Conservation (phyloP, 192 early-diverging fungal genomes). For the Diversispora epigaea region DNA sequence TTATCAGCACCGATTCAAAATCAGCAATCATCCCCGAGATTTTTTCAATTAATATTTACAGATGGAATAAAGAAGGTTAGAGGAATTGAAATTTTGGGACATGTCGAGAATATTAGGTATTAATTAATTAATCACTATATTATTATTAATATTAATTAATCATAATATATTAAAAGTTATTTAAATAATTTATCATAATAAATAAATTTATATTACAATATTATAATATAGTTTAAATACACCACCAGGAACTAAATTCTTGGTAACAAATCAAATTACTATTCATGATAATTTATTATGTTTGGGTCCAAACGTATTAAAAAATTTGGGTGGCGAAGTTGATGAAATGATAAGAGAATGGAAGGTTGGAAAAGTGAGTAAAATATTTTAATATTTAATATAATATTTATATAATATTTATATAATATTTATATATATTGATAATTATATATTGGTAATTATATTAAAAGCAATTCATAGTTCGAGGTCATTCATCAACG, state of each 20-base stretch:
- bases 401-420: no score
- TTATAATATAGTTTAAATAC: constrained; percentile 34
- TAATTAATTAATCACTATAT: background rate
- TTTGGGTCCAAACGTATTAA: constrained; percentile 33
- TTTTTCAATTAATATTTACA: constrained; percentile 36
- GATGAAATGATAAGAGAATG: constrained; percentile 39
- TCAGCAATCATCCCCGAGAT: constrained; percentile 33
- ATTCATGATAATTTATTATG: constrained; percentile 36
- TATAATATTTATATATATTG: no score
- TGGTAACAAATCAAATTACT: constrained; percentile 32
- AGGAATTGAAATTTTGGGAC: constrained; percentile 37
- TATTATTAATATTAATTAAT: background rate
- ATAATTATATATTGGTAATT: no score
- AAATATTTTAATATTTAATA: background rate
- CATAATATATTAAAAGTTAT: no score
- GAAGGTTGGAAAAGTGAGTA: constrained; percentile 36
- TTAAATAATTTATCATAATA: no score
- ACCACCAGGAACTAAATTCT: constrained; percentile 38
- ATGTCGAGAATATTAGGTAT: constrained; percentile 32
- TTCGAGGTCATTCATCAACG: no score
- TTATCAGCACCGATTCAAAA: constrained; percentile 34
- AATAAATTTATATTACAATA: no score
- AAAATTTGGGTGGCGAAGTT: constrained; percentile 38
- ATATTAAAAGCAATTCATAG: no score
- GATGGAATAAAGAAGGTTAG: constrained; percentile 38